Base-by-base conservation (phyloP, 1,284 basidiomycete genomes). In the Tilletia indica region DNA sequence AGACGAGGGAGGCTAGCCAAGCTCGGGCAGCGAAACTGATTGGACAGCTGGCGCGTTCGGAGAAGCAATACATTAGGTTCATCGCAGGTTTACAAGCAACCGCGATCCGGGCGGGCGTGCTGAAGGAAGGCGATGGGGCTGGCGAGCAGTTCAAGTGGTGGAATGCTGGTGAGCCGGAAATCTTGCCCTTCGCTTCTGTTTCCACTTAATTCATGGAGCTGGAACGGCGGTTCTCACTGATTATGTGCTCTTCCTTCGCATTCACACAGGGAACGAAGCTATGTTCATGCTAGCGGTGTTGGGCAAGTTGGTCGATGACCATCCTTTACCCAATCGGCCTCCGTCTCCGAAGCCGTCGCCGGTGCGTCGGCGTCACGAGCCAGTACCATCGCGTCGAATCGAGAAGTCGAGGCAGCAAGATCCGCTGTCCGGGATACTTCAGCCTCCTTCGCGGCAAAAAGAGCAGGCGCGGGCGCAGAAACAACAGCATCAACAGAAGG, bases 111-210 rank as follows among this genome's bases (percentile, higher is more conserved):
- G 36, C 61, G 12, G 61, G 61, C 4, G 36, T 64, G 14, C 34
- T 64, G 34, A 16, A 64, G 3, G 61, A 64, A 14, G n/a, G 36
- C 9, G 61, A 64, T 42, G 61, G 61, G 4, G 6, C 31, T 16
- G 61, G 61, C 16, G 61, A 64, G 11, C 61, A 64, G 38, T 64
- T 64, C 38, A 38, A 42, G 61, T 64, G 8, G 9, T 64, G 34
- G 36, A 34, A 64, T 64, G 61, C 34, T 21, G 61, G 61, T 64
- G 34, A 64, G 61, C 39, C 25, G 25, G 25, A 31, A 31, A 31
- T 31, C 25, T 31, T 31, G 25, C 25, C 25, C 25, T 31, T 31
- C 25, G 25, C 25, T 31, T 31, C 2, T 31, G 25, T 31, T 31
- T 31, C 25, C 25, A 31, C 25, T 31, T 31, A 31, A 31, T 31